phyloP scores from a whole-genome alignment of 345 rosid genomes.

The Eutrema japonicum region DNA sequence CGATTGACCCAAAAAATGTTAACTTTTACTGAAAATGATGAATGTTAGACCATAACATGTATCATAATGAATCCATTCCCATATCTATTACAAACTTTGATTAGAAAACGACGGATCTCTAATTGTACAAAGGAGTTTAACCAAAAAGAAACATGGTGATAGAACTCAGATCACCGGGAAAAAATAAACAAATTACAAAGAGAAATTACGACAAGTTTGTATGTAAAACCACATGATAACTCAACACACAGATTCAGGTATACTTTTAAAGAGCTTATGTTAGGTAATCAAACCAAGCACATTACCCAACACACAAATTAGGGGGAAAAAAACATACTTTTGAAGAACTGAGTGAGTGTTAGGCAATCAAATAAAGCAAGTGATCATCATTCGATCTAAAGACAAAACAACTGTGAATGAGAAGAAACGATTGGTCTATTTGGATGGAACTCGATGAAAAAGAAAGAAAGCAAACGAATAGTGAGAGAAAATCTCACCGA shows the following conservation, averaged over 20 bases:
- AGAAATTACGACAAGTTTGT: not conserved
- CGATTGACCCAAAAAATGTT: not conserved
- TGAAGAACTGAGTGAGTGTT: not conserved
- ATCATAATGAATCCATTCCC: not conserved
- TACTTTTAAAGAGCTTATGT: not conserved
- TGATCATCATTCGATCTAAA: not conserved
- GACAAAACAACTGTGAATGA: not conserved
- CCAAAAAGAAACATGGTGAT: not conserved
- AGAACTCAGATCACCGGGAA: not conserved
- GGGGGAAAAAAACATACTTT: not conserved
- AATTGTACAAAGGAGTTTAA: not conserved
- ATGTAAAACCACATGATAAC: not conserved
- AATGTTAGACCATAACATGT: slow-evolving; percentile 1
- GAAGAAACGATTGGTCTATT: not conserved
- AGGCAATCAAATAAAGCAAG: slow-evolving; percentile 16
- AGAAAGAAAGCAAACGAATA: not conserved
- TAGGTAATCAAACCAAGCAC: slow-evolving; percentile 13
- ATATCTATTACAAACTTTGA: not conserved
- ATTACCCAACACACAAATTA: not conserved
- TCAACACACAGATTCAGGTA: not conserved
- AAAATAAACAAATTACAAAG: too few relatives aligned
- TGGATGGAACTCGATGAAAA: not conserved
- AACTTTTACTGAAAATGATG: not conserved
- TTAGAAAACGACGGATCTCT: not conserved
- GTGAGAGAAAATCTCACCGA: slow-evolving; percentile 50